Base-by-base conservation (phyloP, 31 red algal species). In the Odonthalia washingtoniensis region DNA sequence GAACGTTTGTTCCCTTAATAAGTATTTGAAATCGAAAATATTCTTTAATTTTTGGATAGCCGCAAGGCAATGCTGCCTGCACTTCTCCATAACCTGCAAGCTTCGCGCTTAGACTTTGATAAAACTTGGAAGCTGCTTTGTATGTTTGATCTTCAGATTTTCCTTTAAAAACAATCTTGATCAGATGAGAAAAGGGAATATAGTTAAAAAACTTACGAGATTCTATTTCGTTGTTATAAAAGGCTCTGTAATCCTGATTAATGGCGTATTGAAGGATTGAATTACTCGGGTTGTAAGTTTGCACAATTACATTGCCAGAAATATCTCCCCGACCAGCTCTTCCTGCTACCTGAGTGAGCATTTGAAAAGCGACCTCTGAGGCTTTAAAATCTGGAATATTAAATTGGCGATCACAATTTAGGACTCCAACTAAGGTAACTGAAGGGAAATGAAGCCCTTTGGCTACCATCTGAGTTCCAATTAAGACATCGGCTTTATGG, bases 301-400 rank as follows among this genome's bases (percentile, higher is more conserved):
- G 72, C 38, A 75, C 38, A 39, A 75, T 75, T 43, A 75, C 72
- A 32, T 75, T 43, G 31, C 72, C 72, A 30, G 31, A 39, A 40
- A 40, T 37, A 30, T 75, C 38, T 75, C 72, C 38, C 26, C 72
- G 72, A 43, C 72, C 72, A 30, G 72, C 72, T 40, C 72, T 32
- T 28, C 72, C 72, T 37, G 72, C 72, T 39, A 75, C 72, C 39
- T 75, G 72, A 39, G 72, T 75, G 40, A 75, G 72, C 32, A 75
- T 32, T 43, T 75, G 72, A 41, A 40, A 75, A 39, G 34, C 40
- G 31, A 32, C 27, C 38, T 75, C 72, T 43, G 34, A 32, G 34
- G 72, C 72, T 41, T 39, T 32, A 75, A 75, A 75, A 43, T 75
- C 72, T 28, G 72, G 38, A 43, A 75, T 38, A 28, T 40, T 75